phyloP scores from a whole-genome alignment of 257 asterid genomes.

The Voacanga thouarsii region DNA sequence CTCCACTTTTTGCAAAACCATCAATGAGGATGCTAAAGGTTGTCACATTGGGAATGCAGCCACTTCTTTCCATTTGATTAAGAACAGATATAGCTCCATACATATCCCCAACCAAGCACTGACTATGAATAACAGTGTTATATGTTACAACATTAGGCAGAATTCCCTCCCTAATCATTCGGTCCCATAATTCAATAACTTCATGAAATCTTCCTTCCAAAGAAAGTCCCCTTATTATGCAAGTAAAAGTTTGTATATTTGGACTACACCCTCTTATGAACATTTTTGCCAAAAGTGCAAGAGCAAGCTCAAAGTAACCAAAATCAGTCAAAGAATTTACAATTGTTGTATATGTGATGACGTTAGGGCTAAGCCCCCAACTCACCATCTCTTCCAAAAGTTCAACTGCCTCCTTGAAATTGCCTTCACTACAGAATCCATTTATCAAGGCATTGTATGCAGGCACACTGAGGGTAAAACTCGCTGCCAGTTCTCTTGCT shows the following conservation, averaged over 20 bases:
- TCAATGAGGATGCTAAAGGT: constrained; percentile 64
- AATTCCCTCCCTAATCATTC: constrained; percentile 52
- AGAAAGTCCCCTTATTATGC: constrained; percentile 68
- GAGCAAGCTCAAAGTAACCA: constrained; percentile 45
- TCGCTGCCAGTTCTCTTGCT: constrained; percentile 57
- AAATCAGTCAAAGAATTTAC: constrained; percentile 49
- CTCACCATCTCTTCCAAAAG: constrained; percentile 58
- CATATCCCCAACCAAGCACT: constrained; percentile 63
- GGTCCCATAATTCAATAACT: constrained; percentile 54
- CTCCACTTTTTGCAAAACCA: constrained; percentile 63
- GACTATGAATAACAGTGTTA: constrained; percentile 62
- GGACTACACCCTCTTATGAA: constrained; percentile 63
- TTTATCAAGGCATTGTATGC: constrained; percentile 66
- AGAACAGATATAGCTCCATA: constrained; percentile 40
- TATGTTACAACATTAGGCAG: constrained; percentile 68
- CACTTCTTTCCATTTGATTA: constrained; percentile 51
- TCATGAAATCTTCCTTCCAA: constrained; percentile 46
- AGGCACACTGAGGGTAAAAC: constrained; percentile 45
- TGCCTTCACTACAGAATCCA: constrained; percentile 57
- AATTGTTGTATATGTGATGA: constrained; percentile 54
- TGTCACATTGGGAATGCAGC: constrained; percentile 50
- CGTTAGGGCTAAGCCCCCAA: constrained; percentile 58
- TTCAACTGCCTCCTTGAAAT: constrained; percentile 43
- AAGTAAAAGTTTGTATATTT: constrained; percentile 66
- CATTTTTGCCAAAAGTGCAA: constrained; percentile 71